Evolutionary conservation across 2,329 filamentous ascomycete species (phyloP), one percentile per base, ranked within the genome.

Genomic region (Penicillium frequentans): DNA sequence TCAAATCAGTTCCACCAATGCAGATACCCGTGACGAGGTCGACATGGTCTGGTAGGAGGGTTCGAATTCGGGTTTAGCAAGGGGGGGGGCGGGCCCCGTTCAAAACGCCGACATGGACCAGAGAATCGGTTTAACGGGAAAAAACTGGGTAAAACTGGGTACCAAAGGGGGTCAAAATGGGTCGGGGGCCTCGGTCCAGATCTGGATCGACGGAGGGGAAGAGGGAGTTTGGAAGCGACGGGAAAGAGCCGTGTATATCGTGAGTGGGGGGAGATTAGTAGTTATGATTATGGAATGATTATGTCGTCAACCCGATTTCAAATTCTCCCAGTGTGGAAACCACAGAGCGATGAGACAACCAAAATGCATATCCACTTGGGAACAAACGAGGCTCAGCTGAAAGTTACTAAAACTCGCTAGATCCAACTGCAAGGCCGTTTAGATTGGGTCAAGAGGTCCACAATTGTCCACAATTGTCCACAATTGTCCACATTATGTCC

Each of bases 141-240:
- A 42, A 37, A 39, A 46, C 16, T 19, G 45, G 26, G 26, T 26
- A 50, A 39, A 49, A 49, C 26, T 42, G 33, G 48, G 33, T 49
- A 49, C 23, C 11, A 8, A 23, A 21, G 13, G 29, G 29, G 21
- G 13, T 26, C 7, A 11, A 16, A 53, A 35, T 26, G 39, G 50
- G 39, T 42, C 37, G 37, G 42, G 27, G 39, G 50, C 50, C 58
- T 64, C 58, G 62, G 62, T 62, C 64, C 58, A 60, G 60, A 66
- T 64, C 58, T 63, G 52, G 62, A 65, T 60, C 57, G 57, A 62
- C 56, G 51, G 51, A 26, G 39, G 27, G 55, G 62, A 57, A 42
- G 39, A 23, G 39, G 39, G 19, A 42, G 50, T 57, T 60, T 62
- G 55, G 60, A 61, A 62, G 60, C 57, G 60, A 63, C 52, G 61